Conservation (phyloP, 768 basidiomycete species). For the Strobilomyces echinocephalus region DNA sequence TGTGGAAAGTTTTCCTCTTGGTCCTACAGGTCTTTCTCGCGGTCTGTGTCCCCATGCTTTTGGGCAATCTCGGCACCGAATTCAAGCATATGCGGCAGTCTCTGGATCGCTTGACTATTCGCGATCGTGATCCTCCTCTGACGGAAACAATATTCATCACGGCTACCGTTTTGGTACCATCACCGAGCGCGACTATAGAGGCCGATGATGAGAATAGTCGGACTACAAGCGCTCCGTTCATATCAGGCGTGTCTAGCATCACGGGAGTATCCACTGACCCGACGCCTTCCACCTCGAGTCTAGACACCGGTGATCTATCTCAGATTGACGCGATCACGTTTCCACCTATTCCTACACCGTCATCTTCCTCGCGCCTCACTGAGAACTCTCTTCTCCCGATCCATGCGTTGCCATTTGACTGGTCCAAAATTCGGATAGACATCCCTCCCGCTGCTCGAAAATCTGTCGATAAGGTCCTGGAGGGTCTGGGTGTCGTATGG, state of each 20-base stretch:
- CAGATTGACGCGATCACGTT: constrained; percentile 7
- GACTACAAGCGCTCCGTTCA: not conserved
- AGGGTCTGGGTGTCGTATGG: constrained; percentile 27
- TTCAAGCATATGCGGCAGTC: constrained; percentile 23
- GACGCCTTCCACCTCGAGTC: constrained; percentile 3
- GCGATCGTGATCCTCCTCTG: constrained; percentile 2
- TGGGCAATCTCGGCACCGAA: constrained; percentile 27
- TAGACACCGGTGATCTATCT: constrained; percentile 8
- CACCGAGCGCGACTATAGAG: not conserved
- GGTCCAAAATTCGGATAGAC: constrained; percentile 26
- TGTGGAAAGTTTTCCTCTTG: constrained; percentile 12
- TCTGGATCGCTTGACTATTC: constrained; percentile 18
- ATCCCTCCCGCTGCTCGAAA: constrained; percentile 21
- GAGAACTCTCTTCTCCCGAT: constrained; percentile 21
- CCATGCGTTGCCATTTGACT: constrained; percentile 23
- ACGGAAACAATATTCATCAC: constrained; percentile 30
- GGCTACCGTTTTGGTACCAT: constrained; percentile 21
- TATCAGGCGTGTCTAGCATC: constrained; percentile 7
- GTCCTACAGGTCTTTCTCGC: constrained; percentile 16
- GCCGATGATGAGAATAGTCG: constrained; percentile 1
- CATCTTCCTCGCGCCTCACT: constrained; percentile 1
- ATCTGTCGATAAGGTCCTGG: constrained; percentile 25
- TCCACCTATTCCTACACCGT: constrained; percentile 13
- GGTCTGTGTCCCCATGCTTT: constrained; percentile 13
- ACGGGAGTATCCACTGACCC: constrained; percentile 4